phyloP scores from a whole-genome alignment of 176 grass and related monocot genomes.

The Thalia dealbata region DNA sequence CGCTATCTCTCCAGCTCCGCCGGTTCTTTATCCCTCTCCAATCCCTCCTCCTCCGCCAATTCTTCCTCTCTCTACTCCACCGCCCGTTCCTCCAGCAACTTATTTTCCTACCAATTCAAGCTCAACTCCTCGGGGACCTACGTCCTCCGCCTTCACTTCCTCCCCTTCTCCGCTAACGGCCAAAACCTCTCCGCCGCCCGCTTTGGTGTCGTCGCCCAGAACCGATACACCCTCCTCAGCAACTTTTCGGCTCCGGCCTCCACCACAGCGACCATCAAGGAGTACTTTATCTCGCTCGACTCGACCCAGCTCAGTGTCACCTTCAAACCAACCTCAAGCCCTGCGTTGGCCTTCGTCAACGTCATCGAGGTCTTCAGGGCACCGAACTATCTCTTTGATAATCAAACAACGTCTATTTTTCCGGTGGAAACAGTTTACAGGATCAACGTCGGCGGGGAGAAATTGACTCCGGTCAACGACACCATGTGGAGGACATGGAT shows the following conservation, averaged over 20 bases:
- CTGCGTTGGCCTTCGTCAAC: slow-evolving; percentile 32
- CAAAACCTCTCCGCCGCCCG: slow-evolving; percentile 17
- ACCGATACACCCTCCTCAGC: slow-evolving; percentile 23
- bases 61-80: slow-evolving; percentile 37
- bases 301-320: slow-evolving; percentile 4
- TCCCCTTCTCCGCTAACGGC: slow-evolving; percentile 26
- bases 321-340: slow-evolving; percentile 10
- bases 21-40: slow-evolving; percentile 3
- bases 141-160: slow-evolving; percentile 85
- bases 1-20: not conserved
- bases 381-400: slow-evolving; percentile 16
- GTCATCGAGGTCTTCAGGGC: slow-evolving; percentile 49
- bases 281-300: slow-evolving; percentile 43
- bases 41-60: not conserved
- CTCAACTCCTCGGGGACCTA: slow-evolving; percentile 8
- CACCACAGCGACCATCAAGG: slow-evolving; percentile 29
- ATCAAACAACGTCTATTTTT: not conserved
- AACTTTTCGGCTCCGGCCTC: slow-evolving; percentile 27
- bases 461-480: slow-evolving; percentile 28
- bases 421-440: slow-evolving; percentile 27
- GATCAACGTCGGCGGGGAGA: slow-evolving; percentile 31
- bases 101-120: slow-evolving; percentile 28
- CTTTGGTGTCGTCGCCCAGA: slow-evolving; percentile 34
- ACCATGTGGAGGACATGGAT: slow-evolving; percentile 47
- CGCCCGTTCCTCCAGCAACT: slow-evolving; percentile 30